phyloP scores from a whole-genome alignment of 2,329 filamentous ascomycete species.

The Fusarium metavorans region DNA sequence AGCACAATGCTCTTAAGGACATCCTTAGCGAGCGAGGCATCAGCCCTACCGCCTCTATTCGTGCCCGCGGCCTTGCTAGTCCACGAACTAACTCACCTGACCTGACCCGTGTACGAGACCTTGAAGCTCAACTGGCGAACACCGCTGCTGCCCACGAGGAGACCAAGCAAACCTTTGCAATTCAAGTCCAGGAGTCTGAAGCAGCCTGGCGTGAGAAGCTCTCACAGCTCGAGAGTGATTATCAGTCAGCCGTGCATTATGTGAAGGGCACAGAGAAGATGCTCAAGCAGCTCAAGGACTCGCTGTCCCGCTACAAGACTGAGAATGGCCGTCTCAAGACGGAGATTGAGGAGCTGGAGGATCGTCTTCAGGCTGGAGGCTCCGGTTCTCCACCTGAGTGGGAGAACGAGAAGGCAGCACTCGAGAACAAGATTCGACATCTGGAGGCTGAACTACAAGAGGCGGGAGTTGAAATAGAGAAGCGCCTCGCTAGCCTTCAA shows the following conservation, averaged over 20 bases:
- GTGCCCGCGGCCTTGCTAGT: constrained; percentile 79
- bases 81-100: constrained; percentile 82
- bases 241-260: constrained; percentile 97
- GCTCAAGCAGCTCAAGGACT: constrained; percentile 98
- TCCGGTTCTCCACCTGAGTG: constrained; percentile 69
- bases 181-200: constrained; percentile 88
- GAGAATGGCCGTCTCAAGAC: constrained; percentile 86
- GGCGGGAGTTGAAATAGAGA: constrained; percentile 76
- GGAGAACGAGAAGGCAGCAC: constrained; percentile 77
- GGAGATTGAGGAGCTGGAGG: constrained; percentile 79
- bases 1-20: constrained; percentile 93
- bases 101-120: constrained; percentile 79
- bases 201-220: constrained; percentile 92
- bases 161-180: constrained; percentile 80
- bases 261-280: constrained; percentile 99
- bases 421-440: constrained; percentile 76
- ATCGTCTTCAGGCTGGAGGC: constrained; percentile 56
- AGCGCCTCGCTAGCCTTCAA: constrained; percentile 75
- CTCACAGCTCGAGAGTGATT: constrained; percentile 93
- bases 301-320: constrained; percentile 90
- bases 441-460: constrained; percentile 77
- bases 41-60: constrained; percentile 77
- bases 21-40: constrained; percentile 91
- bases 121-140: constrained; percentile 87
- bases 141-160: constrained; percentile 87